Evolutionary conservation across 306 rosid species (phyloP).

Genomic region (Phaseolus lunatus): DNA sequence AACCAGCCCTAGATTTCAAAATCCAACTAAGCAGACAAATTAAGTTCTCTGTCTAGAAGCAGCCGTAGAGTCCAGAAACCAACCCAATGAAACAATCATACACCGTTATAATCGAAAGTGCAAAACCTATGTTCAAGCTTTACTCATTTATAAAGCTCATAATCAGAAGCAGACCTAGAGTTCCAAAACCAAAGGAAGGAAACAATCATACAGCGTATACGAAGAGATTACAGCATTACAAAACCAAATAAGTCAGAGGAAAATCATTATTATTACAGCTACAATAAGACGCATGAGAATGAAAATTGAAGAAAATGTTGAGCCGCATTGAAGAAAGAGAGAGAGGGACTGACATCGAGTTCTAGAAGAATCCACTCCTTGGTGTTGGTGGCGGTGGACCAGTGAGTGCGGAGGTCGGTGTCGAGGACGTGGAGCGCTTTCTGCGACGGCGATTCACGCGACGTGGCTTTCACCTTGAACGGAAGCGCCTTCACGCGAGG

Average conservation of each 20-base stretch:
- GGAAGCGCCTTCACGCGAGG: slow-evolving; percentile 74
- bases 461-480: slow-evolving; percentile 84
- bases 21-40: background rate
- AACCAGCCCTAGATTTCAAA: too few species aligned
- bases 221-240: background rate
- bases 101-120: too few species aligned
- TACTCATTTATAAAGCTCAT: background rate
- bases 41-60: too few species aligned
- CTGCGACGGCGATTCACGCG: slow-evolving; percentile 88
- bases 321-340: background rate
- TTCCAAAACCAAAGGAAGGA: background rate
- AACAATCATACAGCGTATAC: background rate
- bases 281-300: background rate
- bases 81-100: background rate
- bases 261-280: background rate
- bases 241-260: background rate
- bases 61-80: too few species aligned
- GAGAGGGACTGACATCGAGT: slow-evolving; percentile 57
- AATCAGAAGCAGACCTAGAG: background rate
- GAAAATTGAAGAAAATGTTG: background rate
- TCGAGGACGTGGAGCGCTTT: slow-evolving; percentile 84
- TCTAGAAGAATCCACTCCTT: slow-evolving; percentile 96
- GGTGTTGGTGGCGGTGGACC: slow-evolving; percentile 98
- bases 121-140: background rate
- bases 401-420: slow-evolving; percentile 89